Evolutionary conservation across 2,329 filamentous ascomycete species (phyloP), one percentile per base, ranked within the genome.

Genomic region (Diaporthe destruens): DNA sequence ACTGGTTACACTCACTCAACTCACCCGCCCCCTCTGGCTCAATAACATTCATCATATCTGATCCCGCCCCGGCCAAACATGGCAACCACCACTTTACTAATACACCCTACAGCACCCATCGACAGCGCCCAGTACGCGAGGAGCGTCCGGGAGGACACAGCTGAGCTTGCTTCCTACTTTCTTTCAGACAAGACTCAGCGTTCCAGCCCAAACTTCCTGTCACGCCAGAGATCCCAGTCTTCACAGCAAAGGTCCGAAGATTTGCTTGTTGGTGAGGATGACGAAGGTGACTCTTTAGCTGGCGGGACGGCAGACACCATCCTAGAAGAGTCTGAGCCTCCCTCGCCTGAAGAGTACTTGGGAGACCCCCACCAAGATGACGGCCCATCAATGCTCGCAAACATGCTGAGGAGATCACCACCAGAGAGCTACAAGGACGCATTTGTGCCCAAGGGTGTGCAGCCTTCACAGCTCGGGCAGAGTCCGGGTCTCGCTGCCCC

Each of bases 131-230:
- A 94, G 77, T 93, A 94, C 81, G 93, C 94, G 44, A 90, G 91
- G 73, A 93, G 91, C 76, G 92, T 98, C 53, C 92, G 95, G 75
- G 92, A 96, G 82, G 92, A 96, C 79, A 97, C 95, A 2, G 94
- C 94, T 67, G 94, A 97, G 82, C 87, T 98, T 71, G 95, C 95
- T 55, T 94, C 90, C 23, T 94, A 95, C 80, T 91, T 94, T 65
- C 87, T 98, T 36, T 92, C 92, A 51, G 90, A 93, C 77, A 87
- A 87, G 77, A 83, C 86, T 72, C 80, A 83, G 72, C 80, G 80
- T 42, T 83, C 81, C 55, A 84, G 80, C 74, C 82, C 85, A 6
- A 83, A 84, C 12, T 87, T 90, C 72, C 81, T 89, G 56, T 76
- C 77, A 44, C 82, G 80, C 59, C 80, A 80, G 70, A 81, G 80